Evolutionary conservation across 2,329 filamentous ascomycete species (phyloP), one percentile per base, ranked within the genome.

Genomic region (Cladosporium velox): DNA sequence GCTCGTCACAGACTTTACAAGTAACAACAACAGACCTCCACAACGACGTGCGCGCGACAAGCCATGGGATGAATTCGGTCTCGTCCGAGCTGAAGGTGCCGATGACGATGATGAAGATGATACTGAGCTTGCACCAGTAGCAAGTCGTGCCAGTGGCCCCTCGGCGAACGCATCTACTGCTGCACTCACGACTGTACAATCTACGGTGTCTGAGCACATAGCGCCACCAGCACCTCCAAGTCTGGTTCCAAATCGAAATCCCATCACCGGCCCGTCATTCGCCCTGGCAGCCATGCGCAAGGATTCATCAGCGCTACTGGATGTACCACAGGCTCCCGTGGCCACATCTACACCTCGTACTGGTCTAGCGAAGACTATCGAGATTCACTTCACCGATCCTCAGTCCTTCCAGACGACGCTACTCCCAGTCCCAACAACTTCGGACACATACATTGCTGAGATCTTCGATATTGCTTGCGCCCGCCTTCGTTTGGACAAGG

Each of bases 391-490:
- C 70, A 85, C 88, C 0, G 90, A 93, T 73, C 83, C 87, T 6
- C 85, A 90, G 10, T 75, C 74, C 1, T 87, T 91, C 57, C 89
- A 90, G n/a, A 80, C 80, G 0, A 89, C 90, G 73, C 87, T 88
- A 80, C 85, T 92, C 28, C 89, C 88, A 1, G 80, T 93, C 21
- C 88, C 91, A 68, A 91, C 92, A 55, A 93, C 90, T 0, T 92
- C 90, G 0, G 91, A 94, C 71, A 94, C 89, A 34, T 95, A 93
- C 75, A 86, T 95, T 54, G 91, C 90, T 52, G 91, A 95, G 76
- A 87, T 95, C 32, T 87, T 94, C 61, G 91, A 94, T 73, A 84
- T 88, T 70, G 89, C 91, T 2, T 95, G 91, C 76, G 86, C 88
- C 51, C 91, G 91, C 77, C 84, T 92, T 52, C 88, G 91, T 66